Evolutionary conservation across 78 protist genomes (phyloP).

Genomic region (Guillardia theta): DNA sequence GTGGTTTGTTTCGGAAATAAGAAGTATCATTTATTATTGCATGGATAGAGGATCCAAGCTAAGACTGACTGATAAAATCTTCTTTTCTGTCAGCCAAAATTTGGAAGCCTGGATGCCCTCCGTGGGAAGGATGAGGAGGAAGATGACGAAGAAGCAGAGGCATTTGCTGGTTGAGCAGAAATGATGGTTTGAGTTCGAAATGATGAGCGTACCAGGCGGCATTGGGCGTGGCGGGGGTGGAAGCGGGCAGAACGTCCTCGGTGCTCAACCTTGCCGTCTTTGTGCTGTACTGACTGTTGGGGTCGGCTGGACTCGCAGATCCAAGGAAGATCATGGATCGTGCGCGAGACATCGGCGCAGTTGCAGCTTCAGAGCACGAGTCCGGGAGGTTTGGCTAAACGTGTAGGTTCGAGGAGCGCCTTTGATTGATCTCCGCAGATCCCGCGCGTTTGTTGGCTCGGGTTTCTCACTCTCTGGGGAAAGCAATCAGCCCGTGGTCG

Average conservation of each 20-base stretch:
- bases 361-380: conserved; percentile 17
- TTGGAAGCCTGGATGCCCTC: not conserved
- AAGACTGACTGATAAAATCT: too few species aligned
- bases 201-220: not conserved
- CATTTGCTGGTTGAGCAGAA: not conserved
- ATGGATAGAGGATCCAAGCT: too few species aligned
- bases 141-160: not conserved
- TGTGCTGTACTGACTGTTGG: too few species aligned
- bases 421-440: not conserved
- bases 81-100: not conserved
- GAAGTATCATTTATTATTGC: too few species aligned
- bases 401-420: not conserved
- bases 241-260: not conserved
- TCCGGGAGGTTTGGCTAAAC: not conserved
- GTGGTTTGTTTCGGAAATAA: too few species aligned
- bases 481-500: not conserved
- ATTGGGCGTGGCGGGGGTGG: not conserved
- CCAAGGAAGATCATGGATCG: not conserved
- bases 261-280: too few species aligned
- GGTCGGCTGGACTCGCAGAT: too few species aligned
- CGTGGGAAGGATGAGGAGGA: not conserved
- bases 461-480: not conserved
- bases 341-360: not conserved
- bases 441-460: not conserved
- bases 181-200: not conserved